Conservation (phyloP, 2,329 filamentous ascomycete genomes). For the Colletotrichum godetiae region DNA sequence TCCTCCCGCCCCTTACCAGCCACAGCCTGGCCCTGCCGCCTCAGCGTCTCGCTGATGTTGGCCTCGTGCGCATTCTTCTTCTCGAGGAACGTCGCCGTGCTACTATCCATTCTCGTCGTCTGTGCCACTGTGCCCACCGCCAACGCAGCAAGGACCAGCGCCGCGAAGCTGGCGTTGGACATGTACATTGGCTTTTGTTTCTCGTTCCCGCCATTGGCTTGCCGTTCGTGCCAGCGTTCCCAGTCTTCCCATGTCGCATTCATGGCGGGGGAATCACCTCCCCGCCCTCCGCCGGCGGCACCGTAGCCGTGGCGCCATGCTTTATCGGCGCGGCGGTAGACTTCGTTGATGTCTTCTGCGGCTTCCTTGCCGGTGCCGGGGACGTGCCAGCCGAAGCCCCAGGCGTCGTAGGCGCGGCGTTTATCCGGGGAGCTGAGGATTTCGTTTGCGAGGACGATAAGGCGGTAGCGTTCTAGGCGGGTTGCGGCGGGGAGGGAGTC, state of each 20-base stretch:
- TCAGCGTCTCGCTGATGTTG: slow-evolving; percentile 71
- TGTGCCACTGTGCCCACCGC: slow-evolving; percentile 79
- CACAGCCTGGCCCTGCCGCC: slow-evolving; percentile 62
- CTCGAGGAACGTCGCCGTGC: slow-evolving; percentile 72
- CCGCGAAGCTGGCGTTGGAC: slow-evolving; percentile 82
- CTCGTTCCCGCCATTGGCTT: slow-evolving; percentile 55
- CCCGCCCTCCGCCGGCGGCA: slow-evolving; percentile 43
- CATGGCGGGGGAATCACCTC: slow-evolving; percentile 54
- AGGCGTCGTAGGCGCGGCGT: slow-evolving; percentile 83
- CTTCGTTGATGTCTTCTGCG: slow-evolving; percentile 43
- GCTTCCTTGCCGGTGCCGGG: slow-evolving; percentile 64
- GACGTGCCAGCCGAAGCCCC: slow-evolving; percentile 80
- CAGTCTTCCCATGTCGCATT: slow-evolving; percentile 99
- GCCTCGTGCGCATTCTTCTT: slow-evolving; percentile 74
- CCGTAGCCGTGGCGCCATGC: slow-evolving; percentile 57
- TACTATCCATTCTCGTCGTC: slow-evolving; percentile 73
- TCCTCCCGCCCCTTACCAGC: slow-evolving; percentile 68
- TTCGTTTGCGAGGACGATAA: slow-evolving; percentile 88
- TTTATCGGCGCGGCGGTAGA: slow-evolving; percentile 53
- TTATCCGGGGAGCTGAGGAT: slow-evolving; percentile 86
- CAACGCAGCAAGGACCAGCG: slow-evolving; percentile 73
- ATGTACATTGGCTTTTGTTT: slow-evolving; percentile 72
- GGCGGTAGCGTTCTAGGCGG: slow-evolving; percentile 88
- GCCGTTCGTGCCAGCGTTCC: slow-evolving; percentile 79
- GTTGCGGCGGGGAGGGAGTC: slow-evolving; percentile 54